Evolutionary conservation across 345 rosid species (phyloP), one percentile per base, ranked within the genome.

Genomic region (Toxicodendron radicans): DNA sequence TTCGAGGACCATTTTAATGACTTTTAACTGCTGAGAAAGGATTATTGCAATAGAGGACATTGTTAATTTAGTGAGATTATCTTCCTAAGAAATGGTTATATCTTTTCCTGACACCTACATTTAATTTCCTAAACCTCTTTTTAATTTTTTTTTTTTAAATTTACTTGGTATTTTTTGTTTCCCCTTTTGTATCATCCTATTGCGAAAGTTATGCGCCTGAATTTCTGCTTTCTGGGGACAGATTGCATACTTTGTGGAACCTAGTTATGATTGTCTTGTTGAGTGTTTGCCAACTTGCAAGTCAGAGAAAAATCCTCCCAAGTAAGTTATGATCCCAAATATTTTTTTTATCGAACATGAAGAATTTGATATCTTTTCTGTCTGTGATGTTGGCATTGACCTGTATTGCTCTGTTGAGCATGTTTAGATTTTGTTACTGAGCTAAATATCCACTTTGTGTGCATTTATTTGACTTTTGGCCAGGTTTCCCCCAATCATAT

Each of bases 221-320:
- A 41, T 74, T 62, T 18, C 21, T 57, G 51, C 57, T 53, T 75
- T 80, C 41, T 64, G 20, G 32, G 17, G 59, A 71, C 89, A 95
- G 99, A 90, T 91, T 32, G 92, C 97, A 4, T 95, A 85, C 79
- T 92, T 95, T 30, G 84, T 83, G 67, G 94, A 95, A 75, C 99
- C 99, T 2, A 89, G 87, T 78, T 92, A 88, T 64, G 96, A 95
- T 10, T 95, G 97, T 79, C 79, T 95, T 5, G 97, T 95, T 10
- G 94, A 92, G 83, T 95, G 97, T 85, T 82, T 95, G 80, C 97
- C 97, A 14, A 88, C 97, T 52, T 92, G 99, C 91, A 85, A 83
- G 76, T 90, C 92, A 0, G 94, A 87, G 70, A 82, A 73, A 2
- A 84, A 87, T 46, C 88, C 89, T 77, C 91, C 99, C 49, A 91